phyloP scores from a whole-genome alignment of 208 protist genomes.

The Crithidia acanthocephali region DNA sequence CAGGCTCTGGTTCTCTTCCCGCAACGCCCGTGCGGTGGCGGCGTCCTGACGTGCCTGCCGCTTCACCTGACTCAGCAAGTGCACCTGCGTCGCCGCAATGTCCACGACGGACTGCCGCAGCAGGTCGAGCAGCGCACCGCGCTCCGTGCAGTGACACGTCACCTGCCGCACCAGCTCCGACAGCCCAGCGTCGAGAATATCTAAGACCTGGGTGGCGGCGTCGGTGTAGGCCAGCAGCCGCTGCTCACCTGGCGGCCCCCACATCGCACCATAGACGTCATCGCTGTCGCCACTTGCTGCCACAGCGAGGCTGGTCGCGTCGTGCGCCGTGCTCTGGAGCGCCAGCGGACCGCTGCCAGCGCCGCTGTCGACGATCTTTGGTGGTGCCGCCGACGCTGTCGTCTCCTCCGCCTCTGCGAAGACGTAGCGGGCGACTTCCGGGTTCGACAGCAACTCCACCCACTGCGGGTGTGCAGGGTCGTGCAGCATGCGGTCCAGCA shows the following conservation, averaged over 20 bases:
- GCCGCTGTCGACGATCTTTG: neutral
- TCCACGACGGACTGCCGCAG: constrained; percentile 78
- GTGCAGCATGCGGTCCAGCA: constrained; percentile 82
- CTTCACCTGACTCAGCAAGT: constrained; percentile 73
- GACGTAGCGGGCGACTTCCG: constrained; percentile 59
- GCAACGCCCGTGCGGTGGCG: constrained; percentile 35
- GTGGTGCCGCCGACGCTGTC: neutral
- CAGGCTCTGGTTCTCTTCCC: constrained; percentile 33
- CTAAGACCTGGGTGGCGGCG: constrained; percentile 57
- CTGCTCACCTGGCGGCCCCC: constrained; percentile 45
- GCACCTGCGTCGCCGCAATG: constrained; percentile 58
- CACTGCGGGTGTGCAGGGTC: constrained; percentile 42
- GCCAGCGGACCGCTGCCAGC: too few species aligned
- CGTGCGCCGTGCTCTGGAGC: too few species aligned
- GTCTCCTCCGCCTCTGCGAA: constrained; percentile 27
- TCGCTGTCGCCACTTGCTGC: neutral
- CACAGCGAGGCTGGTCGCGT: too few species aligned
- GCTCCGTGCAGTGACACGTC: constrained; percentile 65
- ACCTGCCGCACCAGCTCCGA: constrained; percentile 83
- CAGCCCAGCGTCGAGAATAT: constrained; percentile 76
- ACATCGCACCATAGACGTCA: constrained; percentile 28
- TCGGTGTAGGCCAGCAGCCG: constrained; percentile 63
- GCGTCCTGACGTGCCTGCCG: constrained; percentile 28
- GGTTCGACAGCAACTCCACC: constrained; percentile 63
- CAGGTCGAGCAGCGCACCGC: constrained; percentile 78